Percentiles rank a stretch among this genome's conserved stretches.
These are phyloP conservation scores for Backusella morwellensis DNA, from an alignment of 192 early-diverging fungal species.

Conservation along the genomic window DNA sequence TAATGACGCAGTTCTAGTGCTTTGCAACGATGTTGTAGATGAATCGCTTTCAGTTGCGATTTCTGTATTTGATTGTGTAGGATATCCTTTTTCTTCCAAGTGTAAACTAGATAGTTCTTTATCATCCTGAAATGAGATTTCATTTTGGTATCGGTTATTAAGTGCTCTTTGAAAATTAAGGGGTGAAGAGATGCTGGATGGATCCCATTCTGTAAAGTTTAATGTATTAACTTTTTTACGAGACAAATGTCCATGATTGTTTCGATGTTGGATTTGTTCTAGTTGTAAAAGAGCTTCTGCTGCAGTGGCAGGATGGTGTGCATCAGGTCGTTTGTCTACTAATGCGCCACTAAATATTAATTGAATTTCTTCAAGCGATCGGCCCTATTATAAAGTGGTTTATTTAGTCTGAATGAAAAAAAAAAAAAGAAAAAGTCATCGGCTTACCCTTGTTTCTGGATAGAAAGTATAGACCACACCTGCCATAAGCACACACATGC, in stretches of 20 bases:
- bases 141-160: background rate
- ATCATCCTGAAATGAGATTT: background rate
- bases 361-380: conserved; percentile 30
- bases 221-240: background rate
- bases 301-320: conserved; percentile 32
- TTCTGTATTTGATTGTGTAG: background rate
- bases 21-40: background rate
- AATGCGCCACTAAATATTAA: conserved; percentile 30
- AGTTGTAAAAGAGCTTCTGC: conserved; percentile 20
- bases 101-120: background rate
- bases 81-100: background rate
- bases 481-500: conserved; percentile 53
- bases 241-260: background rate
- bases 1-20: background rate
- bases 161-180: background rate
- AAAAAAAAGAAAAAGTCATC: too few species aligned
- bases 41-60: background rate
- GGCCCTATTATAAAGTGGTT: background rate
- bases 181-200: background rate
- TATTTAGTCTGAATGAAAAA: too few species aligned
- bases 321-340: conserved; percentile 18
- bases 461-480: conserved; percentile 61
- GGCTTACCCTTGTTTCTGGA: conserved; percentile 70
- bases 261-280: background rate
- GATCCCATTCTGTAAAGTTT: background rate